Evolutionary conservation across 768 basidiomycete species (phyloP), one percentile per base, ranked within the genome.

Genomic region (Crucibulum laeve): DNA sequence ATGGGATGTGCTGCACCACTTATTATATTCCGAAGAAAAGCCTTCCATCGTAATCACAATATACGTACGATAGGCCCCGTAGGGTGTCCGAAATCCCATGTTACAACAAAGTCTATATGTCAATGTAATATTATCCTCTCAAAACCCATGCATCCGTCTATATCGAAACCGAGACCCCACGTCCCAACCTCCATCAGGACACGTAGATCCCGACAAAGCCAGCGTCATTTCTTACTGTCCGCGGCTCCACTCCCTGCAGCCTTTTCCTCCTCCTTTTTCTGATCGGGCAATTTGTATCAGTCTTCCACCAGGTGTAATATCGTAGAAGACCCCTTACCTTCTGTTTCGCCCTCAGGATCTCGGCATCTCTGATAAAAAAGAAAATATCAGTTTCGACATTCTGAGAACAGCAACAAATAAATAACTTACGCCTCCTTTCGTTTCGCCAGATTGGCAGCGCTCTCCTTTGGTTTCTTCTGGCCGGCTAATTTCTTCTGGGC

Each of bases 321-420:
- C 5, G 18, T 24, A 30, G 8, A 40, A 25, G 25, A 44, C 34
- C 21, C 17, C 70, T 32, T 65, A 82, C 87, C 82, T 84, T 87
- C 61, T 90, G 87, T 60, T 91, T 91, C 48, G 80, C 79, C 44
- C 83, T 75, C 47, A 91, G 60, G 35, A 77, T 76, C 53, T 83
- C 83, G 33, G 88, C 87, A 61, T 91, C 87, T 45, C 88, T 91
- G 56, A 42, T 48, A 43, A 43, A 53, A 53, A 56, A 43, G 53
- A 51, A 45, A 50, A 50, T 43, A 47, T 47, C 17, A 46, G 34
- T 28, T n/a, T n/a, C n/a, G n/a, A 33, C 38, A 25, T 25, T 30
- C n/a, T 40, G 35, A 26, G 41, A 37, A 36, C 25, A 19, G 44
- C 24, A 35, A 35, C 44, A 40, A 18, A 26, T 36, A 44, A 49